phyloP scores from a whole-genome alignment of 768 basidiomycete genomes.

The Phylloporus sp. region DNA sequence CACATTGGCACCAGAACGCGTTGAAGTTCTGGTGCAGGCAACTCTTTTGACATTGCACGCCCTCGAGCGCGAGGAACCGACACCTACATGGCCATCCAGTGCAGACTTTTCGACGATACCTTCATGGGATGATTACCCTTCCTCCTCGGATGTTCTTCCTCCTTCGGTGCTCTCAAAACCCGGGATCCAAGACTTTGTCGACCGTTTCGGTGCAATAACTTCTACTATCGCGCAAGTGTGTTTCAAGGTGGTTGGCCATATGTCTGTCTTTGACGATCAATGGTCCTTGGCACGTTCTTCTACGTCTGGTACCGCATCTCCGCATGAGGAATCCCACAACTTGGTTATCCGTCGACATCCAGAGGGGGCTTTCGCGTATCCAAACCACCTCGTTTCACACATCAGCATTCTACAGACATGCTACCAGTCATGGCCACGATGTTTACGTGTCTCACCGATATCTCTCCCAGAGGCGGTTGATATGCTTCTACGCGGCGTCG shows the following conservation, averaged over 20 bases:
- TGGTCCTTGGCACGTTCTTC: slow-evolving; percentile 60
- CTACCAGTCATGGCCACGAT: slow-evolving; percentile 84
- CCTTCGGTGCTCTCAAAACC: slow-evolving; percentile 53
- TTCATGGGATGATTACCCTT: slow-evolving; percentile 62
- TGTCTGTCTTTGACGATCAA: slow-evolving; percentile 85
- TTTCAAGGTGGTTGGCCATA: slow-evolving; percentile 60
- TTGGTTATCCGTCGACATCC: slow-evolving; percentile 64
- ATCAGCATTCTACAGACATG: slow-evolving; percentile 71
- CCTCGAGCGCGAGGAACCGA: slow-evolving; percentile 65
- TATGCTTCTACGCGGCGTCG: slow-evolving; percentile 75
- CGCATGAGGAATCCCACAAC: slow-evolving; percentile 69
- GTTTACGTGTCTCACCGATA: slow-evolving; percentile 53
- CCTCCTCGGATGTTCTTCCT: slow-evolving; percentile 62
- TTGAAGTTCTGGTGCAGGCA: slow-evolving; percentile 72
- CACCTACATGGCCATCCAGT: slow-evolving; percentile 77
- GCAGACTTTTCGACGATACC: slow-evolving; percentile 57
- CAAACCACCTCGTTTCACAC: slow-evolving; percentile 52
- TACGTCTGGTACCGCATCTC: slow-evolving; percentile 33
- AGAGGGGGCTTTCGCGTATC: slow-evolving; percentile 64
- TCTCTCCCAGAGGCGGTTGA: slow-evolving; percentile 62
- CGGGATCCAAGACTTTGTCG: slow-evolving; percentile 69
- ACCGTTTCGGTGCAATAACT: slow-evolving; percentile 56
- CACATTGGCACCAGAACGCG: slow-evolving; percentile 64
- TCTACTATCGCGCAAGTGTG: slow-evolving; percentile 56
- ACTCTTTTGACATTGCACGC: slow-evolving; percentile 66